Conservation (phyloP, 2,329 filamentous ascomycete genomes). For the Fusarium nisikadoi region DNA sequence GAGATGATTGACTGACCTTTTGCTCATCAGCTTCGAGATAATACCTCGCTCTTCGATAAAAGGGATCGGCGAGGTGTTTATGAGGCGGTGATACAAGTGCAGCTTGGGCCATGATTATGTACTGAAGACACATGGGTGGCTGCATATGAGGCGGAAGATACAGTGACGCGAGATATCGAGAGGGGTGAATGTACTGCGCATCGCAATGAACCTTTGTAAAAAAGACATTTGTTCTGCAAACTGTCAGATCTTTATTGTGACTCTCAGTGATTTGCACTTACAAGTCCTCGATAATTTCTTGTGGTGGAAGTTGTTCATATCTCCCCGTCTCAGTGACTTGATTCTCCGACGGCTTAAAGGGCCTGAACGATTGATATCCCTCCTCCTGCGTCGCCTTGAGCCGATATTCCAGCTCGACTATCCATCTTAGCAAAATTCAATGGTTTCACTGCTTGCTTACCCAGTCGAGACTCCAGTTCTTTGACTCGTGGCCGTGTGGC, state of each 20-base stretch:
- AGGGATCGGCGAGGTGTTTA: slow-evolving; percentile 26
- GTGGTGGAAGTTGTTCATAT: slow-evolving; percentile 46
- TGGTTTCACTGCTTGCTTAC: slow-evolving; percentile 5
- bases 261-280: neutral
- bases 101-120: slow-evolving; percentile 36
- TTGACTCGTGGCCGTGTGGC: slow-evolving; percentile 43
- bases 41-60: slow-evolving; percentile 36
- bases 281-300: slow-evolving; percentile 44
- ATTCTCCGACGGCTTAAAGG: slow-evolving; percentile 17
- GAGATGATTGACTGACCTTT: slow-evolving; percentile 14
- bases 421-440: neutral
- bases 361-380: slow-evolving; percentile 29
- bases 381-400: slow-evolving; percentile 31
- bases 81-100: slow-evolving; percentile 23
- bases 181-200: slow-evolving; percentile 32
- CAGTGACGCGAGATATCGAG: slow-evolving; percentile 37
- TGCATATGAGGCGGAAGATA: slow-evolving; percentile 43
- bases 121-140: slow-evolving; percentile 43
- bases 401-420: slow-evolving; percentile 40
- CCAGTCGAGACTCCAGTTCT: slow-evolving; percentile 43
- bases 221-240: slow-evolving; percentile 32
- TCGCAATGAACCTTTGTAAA: slow-evolving; percentile 30
- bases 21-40: slow-evolving; percentile 42
- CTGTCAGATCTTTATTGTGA: neutral
- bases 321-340: slow-evolving; percentile 43